Base-by-base conservation (phyloP, 108 stramenopile genomes). In the Nitzschia sp. region DNA sequence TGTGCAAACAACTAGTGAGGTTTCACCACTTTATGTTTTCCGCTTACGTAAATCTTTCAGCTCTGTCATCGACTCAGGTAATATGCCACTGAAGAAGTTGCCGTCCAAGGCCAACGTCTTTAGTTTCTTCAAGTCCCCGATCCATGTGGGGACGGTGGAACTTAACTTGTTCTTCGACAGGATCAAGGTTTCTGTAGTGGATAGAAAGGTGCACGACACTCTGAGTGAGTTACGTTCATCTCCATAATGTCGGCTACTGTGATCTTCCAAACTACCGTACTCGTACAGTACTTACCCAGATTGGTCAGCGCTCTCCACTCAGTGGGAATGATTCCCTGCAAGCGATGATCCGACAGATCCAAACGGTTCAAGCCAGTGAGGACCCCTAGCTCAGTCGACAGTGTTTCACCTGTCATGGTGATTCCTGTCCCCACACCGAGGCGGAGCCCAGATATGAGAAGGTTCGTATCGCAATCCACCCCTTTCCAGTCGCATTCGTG, bases 401-500 rank as follows among this genome's bases (percentile, higher is more conserved):
- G 23, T 1, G 55, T 52, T 19, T 54, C 19, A 9, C 72, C 72
- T 28, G 72, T 54, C 47, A 73, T 35, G 4, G 45, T 28, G 17
- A 73, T 22, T 2, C 72, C 72, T 44, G 46, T 11, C 15, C 26
- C 53, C 1, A 64, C 34, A 0, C 46, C 29, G 4, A 73, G 44
- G 2, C 63, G 56, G 1, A 73, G 46, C 9, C 72, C 72, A 27
- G 54, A 45, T 2, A 73, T 46, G 35, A 36, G 44, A 25, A 13
- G 60, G 17, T 13, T 19, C 2, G 58, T 28, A 0, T 58, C 54
- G 30, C 72, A 73, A 56, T 73, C 72, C 2, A 73, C 53, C 19
- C 72, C 72, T 35, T 50, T 48, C 72, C 72, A 73, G 38, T 75
- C 41, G 35, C 73, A 75, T 35, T 75, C 73, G 26, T 75, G 73